Conservation (phyloP, 73 alveolate species). For the Stentor coeruleus region DNA sequence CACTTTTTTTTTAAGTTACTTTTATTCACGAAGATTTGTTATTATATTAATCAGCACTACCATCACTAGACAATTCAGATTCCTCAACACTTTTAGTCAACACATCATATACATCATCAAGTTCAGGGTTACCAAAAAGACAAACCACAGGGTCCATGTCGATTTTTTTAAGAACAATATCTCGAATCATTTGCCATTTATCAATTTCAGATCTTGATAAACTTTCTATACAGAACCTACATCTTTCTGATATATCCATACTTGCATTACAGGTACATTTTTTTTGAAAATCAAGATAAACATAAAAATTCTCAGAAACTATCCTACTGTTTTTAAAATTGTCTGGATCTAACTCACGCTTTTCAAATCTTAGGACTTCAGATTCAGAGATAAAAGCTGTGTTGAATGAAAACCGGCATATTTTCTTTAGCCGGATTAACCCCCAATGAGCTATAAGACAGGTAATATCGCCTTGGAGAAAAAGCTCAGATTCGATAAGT, state of each 20-base stretch:
- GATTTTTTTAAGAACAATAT: neutral
- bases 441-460: slow-evolving; percentile 19
- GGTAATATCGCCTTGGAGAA: slow-evolving; percentile 1
- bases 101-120: slow-evolving; percentile 4
- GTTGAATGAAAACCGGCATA: slow-evolving; percentile 12
- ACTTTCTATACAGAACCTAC: neutral
- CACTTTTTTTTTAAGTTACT: too few species aligned
- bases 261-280: neutral
- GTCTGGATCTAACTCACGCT: neutral
- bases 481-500: neutral
- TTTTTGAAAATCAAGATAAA: neutral
- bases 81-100: neutral
- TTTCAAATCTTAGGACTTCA: neutral
- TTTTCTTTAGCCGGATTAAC: neutral
- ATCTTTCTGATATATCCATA: neutral
- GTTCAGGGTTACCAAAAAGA: slow-evolving; percentile 8
- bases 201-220: neutral
- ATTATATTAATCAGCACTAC: neutral
- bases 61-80: neutral
- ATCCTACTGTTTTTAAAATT: neutral
- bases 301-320: neutral
- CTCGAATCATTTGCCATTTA: neutral
- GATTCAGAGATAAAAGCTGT: too few species aligned
- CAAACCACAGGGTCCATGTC: neutral
- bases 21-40: too few species aligned